phyloP scores from a whole-genome alignment of 2,329 filamentous ascomycete species.

The Fusarium torreyae region DNA sequence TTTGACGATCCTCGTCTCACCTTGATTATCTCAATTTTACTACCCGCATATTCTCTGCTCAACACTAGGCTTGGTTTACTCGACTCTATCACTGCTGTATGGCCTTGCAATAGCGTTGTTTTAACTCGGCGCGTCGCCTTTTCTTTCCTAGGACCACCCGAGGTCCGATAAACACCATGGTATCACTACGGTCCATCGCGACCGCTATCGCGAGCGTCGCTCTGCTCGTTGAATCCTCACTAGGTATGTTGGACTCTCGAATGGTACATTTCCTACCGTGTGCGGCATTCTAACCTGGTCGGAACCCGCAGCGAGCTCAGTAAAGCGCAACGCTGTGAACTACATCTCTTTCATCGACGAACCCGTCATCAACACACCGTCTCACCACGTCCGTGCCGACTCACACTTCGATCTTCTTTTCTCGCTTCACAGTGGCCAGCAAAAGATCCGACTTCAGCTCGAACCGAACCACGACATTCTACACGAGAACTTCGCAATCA shows the following conservation, averaged over 20 bases:
- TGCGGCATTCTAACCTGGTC: conserved; percentile 39
- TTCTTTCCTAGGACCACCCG: conserved; percentile 31
- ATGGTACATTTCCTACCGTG: not conserved
- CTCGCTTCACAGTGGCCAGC: conserved; percentile 74
- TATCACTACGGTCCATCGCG: conserved; percentile 53
- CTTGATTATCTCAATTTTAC: conserved; percentile 28
- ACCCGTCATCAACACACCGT: conserved; percentile 82
- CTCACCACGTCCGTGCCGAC: conserved; percentile 82
- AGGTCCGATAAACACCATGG: conserved; percentile 51
- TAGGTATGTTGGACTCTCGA: conserved; percentile 48
- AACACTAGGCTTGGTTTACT: not conserved
- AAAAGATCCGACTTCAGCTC: conserved; percentile 83
- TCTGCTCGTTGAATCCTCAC: conserved; percentile 51
- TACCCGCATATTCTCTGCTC: conserved; percentile 5
- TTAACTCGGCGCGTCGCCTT: conserved; percentile 33
- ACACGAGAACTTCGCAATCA: conserved; percentile 80
- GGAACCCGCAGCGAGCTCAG: conserved; percentile 73
- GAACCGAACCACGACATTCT: conserved; percentile 95
- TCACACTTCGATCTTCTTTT: conserved; percentile 91
- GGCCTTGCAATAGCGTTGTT: conserved; percentile 38
- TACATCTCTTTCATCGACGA: conserved; percentile 82
- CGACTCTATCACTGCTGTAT: conserved; percentile 26
- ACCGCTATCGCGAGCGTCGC: conserved; percentile 53
- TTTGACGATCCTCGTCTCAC: conserved; percentile 36
- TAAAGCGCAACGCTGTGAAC: conserved; percentile 81